Evolutionary conservation across 176 grass and related monocot species (phyloP).

Genomic region (Eremochloa ophiuroides): DNA sequence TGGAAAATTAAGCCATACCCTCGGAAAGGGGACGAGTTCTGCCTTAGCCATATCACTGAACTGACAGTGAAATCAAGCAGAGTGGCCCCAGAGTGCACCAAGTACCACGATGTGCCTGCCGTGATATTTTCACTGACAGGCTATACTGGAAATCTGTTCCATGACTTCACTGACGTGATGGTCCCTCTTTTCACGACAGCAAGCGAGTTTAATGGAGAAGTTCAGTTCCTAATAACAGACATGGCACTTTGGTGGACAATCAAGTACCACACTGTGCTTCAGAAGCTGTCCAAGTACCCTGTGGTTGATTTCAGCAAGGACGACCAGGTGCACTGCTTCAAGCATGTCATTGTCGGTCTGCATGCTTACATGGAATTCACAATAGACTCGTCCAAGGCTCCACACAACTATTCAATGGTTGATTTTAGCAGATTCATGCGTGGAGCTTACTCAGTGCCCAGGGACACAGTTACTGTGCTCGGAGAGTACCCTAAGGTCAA

Average conservation of each 20-base stretch:
- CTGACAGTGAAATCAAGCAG: slow-evolving; percentile 42
- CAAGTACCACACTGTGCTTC: slow-evolving; percentile 47
- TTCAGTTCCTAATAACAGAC: slow-evolving; percentile 50
- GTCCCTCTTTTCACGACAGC: slow-evolving; percentile 73
- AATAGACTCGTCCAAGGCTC: slow-evolving; percentile 47
- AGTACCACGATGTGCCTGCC: slow-evolving; percentile 44
- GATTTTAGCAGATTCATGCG: slow-evolving; percentile 67
- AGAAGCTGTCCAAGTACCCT: slow-evolving; percentile 57
- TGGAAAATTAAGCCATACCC: slow-evolving; percentile 77
- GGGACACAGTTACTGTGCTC: slow-evolving; percentile 17
- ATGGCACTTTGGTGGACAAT: slow-evolving; percentile 52
- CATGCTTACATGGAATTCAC: slow-evolving; percentile 65
- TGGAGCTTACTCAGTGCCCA: slow-evolving; percentile 41
- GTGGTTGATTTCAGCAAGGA: slow-evolving; percentile 66
- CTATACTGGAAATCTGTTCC: slow-evolving; percentile 67
- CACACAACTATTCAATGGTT: slow-evolving; percentile 40
- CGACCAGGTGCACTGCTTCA: slow-evolving; percentile 62
- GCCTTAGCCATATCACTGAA: slow-evolving; percentile 57
- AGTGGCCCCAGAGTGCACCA: slow-evolving; percentile 49
- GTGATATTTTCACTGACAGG: slow-evolving; percentile 55
- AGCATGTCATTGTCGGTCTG: slow-evolving; percentile 51
- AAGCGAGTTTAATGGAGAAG: slow-evolving; percentile 57
- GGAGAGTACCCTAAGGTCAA: slow-evolving; percentile 34
- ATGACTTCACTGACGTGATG: slow-evolving; percentile 75
- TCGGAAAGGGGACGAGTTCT: slow-evolving; percentile 61